Conservation (phyloP, 1,284 basidiomycete species). For the Cronartium ribicola region DNA sequence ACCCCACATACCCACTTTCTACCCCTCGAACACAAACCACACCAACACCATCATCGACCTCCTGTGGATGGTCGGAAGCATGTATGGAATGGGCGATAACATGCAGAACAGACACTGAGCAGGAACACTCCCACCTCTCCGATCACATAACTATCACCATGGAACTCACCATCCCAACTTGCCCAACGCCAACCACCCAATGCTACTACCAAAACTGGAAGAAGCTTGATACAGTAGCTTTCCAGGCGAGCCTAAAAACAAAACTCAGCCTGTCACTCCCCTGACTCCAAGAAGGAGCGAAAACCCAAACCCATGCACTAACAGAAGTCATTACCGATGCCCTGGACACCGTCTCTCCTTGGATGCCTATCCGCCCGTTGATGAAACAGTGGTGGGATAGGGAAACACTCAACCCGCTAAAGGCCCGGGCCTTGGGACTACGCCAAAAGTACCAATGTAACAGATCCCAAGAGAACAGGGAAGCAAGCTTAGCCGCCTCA, state of each 20-base stretch:
- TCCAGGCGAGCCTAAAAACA: no score
- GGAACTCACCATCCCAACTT: neutral
- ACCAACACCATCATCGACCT: neutral
- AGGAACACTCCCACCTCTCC: neutral
- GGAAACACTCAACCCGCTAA: neutral
- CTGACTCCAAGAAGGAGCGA: no score
- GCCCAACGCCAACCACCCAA: no score
- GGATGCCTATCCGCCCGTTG: neutral
- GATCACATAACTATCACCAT: neutral
- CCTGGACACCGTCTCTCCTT: no score
- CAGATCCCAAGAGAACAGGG: neutral
- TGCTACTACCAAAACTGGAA: no score
- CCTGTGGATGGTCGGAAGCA: neutral
- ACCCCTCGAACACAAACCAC: neutral
- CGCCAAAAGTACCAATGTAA: neutral
- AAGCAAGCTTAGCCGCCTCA: neutral
- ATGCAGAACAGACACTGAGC: neutral
- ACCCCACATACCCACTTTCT: neutral
- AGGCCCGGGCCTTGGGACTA: neutral
- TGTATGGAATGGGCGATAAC: neutral
- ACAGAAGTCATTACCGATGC: no score
- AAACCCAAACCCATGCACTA: no score
- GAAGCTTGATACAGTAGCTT: no score
- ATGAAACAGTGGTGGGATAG: neutral
- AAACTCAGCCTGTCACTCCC: no score